Percentiles rank a stretch among this genome's conserved stretches.
phyloP scores from a whole-genome alignment of 2,329 filamentous ascomycete genomes.

The Hawksworthiomyces lignivorus region DNA sequence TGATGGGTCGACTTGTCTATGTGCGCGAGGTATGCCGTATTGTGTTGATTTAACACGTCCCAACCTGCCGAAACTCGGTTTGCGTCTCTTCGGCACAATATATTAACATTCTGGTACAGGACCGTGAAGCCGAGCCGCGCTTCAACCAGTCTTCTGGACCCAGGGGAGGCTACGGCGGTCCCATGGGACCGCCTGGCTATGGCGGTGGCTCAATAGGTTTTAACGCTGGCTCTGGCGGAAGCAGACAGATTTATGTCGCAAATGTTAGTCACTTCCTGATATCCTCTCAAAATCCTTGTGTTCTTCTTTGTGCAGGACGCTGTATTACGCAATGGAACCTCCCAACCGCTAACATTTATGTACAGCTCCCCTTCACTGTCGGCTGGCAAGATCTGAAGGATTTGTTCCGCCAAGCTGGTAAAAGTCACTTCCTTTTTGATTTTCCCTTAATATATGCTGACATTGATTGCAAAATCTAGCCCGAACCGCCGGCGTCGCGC shows the following conservation, averaged over 20 bases:
- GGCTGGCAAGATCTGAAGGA: slow-evolving; percentile 99
- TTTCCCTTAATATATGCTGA: background rate
- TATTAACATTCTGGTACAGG: slow-evolving; percentile 45
- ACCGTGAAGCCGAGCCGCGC: slow-evolving; percentile 95
- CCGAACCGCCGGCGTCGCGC: slow-evolving; percentile 72
- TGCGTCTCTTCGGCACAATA: background rate
- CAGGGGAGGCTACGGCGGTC: slow-evolving; percentile 54
- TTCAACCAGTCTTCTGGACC: slow-evolving; percentile 70
- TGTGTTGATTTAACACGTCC: background rate
- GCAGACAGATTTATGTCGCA: slow-evolving; percentile 91
- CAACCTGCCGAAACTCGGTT: no score
- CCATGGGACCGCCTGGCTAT: slow-evolving; percentile 7
- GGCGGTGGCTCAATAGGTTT: slow-evolving; percentile 38
- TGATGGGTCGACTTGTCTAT: slow-evolving; percentile 98
- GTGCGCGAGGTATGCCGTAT: slow-evolving; percentile 73
- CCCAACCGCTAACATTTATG: background rate
- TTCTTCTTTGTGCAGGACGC: no score
- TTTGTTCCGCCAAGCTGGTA: slow-evolving; percentile 95
- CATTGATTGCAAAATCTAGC: no score
- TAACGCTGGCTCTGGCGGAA: slow-evolving; percentile 51
- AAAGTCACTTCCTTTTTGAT: slow-evolving; percentile 28
- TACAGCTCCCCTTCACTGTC: slow-evolving; percentile 88
- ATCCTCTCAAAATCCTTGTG: slow-evolving; percentile 6
- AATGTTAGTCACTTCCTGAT: slow-evolving; percentile 69
- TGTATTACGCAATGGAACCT: no score